Base-by-base conservation (phyloP, 306 rosid genomes). In the Cyamopsis tetragonoloba region DNA sequence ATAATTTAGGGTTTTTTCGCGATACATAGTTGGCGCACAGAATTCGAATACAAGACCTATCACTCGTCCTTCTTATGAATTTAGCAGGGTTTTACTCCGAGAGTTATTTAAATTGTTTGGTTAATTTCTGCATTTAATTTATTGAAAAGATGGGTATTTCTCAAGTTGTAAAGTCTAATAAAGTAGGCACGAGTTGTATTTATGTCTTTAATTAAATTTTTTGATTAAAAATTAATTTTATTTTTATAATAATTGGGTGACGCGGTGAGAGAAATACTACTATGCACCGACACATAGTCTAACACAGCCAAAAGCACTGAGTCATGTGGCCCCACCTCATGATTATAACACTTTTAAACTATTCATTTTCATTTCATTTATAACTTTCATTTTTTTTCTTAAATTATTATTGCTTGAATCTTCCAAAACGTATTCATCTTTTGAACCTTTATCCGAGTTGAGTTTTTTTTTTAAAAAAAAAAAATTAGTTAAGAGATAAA, bases 251-350 rank as follows among this genome's bases (percentile, higher is more conserved):
- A 42, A 65, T 38, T 66, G 51, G n/a, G 0, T 66, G 38, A 78
- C 79, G 82, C 82, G 79, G 82, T 78, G 75, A 72, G 78, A 64
- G 81, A 51, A 3, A 10, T 3, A n/a, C n/a, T n/a, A n/a, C n/a
- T n/a, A 32, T 20, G 50, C 82, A 78, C 82, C 82, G 82, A 78
- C 79, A 72, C 67, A 66, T 1, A 12, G 9, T 49, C 44, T 15
- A 58, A 78, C 66, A 58, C 1, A 68, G 51, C 74, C 78, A 78
- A 72, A 77, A 56, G 22, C 59, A 71, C 72, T 62, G 12, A 41
- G 31, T 24, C 3, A 47, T 61, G 60, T 61, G 71, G 71, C 4
- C 66, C 72, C 55, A n/a, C 2, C 43, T 71, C 5, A 57, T 66
- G 23, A 66, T 72, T 59, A 31, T 41, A 23, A 66, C 59, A 28